Evolutionary conservation across 768 basidiomycete genomes (phyloP).

Genomic region (Termitomyces sp.): DNA sequence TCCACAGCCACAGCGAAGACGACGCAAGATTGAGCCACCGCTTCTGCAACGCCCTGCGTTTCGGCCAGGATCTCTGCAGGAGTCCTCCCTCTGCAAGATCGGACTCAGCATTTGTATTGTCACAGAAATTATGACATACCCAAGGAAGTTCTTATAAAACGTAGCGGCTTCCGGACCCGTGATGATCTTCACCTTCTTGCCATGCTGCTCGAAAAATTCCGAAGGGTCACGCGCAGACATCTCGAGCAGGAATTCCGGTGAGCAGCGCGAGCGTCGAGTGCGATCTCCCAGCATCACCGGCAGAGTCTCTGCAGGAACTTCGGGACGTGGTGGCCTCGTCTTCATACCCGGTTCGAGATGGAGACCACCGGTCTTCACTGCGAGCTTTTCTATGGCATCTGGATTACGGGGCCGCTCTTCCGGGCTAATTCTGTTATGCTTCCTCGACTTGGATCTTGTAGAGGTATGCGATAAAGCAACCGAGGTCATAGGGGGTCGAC

Average conservation of each 20-base stretch:
- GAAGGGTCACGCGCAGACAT: slow-evolving; percentile 29
- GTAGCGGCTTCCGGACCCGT: slow-evolving; percentile 36
- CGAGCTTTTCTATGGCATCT: slow-evolving; percentile 13
- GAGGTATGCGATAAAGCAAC: slow-evolving; percentile 16
- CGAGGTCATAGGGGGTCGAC: slow-evolving; percentile 14
- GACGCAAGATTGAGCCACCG: slow-evolving; percentile 25
- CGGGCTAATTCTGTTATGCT: slow-evolving; percentile 4
- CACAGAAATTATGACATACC: slow-evolving; percentile 25
- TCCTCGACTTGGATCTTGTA: slow-evolving; percentile 15
- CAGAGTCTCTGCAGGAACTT: slow-evolving; percentile 24
- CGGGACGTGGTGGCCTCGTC: slow-evolving; percentile 12
- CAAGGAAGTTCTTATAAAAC: slow-evolving; percentile 37
- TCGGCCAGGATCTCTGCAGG: slow-evolving; percentile 14
- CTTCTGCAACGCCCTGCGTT: slow-evolving; percentile 6
- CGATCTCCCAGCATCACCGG: slow-evolving; percentile 30
- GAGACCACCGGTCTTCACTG: slow-evolving; percentile 9
- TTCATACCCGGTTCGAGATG: slow-evolving; percentile 8
- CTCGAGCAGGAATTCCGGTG: slow-evolving; percentile 42
- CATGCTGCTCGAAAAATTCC: slow-evolving; percentile 25
- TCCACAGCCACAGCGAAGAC: slow-evolving; percentile 43
- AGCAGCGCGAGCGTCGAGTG: slow-evolving; percentile 38
- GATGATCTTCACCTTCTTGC: slow-evolving; percentile 37
- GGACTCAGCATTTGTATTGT: not conserved
- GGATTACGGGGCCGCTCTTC: not conserved
- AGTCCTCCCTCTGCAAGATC: slow-evolving; percentile 8